A percentile compares a stretch with the other conserved stretches of the same genome.
Evolutionary conservation across 2,329 filamentous ascomycete genomes (phyloP).

Genomic region (Tolypocladium inflatum): DNA sequence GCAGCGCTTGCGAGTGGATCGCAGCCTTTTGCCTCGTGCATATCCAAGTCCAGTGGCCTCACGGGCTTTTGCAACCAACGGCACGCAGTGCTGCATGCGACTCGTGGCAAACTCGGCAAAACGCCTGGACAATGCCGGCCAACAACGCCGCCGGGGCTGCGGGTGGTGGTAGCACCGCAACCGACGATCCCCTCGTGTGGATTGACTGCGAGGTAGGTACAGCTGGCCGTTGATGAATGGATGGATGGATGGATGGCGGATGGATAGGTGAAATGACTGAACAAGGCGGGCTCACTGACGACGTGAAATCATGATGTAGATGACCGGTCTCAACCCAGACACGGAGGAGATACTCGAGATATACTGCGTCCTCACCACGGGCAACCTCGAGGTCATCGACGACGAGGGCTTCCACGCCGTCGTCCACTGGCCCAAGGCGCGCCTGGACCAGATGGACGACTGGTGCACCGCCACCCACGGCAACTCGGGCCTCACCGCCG

Average conservation of each 20-base stretch:
- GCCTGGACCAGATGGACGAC: conserved; percentile 70
- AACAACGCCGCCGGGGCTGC: not conserved
- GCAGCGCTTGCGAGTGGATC: not conserved
- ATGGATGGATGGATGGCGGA: not conserved
- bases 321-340: conserved; percentile 67
- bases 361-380: conserved; percentile 83
- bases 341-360: conserved; percentile 84
- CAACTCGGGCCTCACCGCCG: conserved; percentile 69
- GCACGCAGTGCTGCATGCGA: too few species aligned
- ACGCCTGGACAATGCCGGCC: not conserved
- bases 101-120: too few species aligned
- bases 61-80: not conserved
- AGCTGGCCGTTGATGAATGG: not conserved
- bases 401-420: conserved; percentile 68
- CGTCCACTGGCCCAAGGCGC: conserved; percentile 61
- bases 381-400: conserved; percentile 67
- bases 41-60: too few species aligned
- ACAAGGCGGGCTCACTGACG: not conserved
- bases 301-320: conserved; percentile 39
- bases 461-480: conserved; percentile 83
- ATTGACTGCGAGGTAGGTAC: conserved; percentile 57
- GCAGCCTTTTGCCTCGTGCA: not conserved
- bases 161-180: conserved; percentile 1
- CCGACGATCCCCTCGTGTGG: conserved; percentile 65
- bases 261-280: not conserved